Conservation (phyloP, 768 basidiomycete species). For the Neoboletus magnificus region DNA sequence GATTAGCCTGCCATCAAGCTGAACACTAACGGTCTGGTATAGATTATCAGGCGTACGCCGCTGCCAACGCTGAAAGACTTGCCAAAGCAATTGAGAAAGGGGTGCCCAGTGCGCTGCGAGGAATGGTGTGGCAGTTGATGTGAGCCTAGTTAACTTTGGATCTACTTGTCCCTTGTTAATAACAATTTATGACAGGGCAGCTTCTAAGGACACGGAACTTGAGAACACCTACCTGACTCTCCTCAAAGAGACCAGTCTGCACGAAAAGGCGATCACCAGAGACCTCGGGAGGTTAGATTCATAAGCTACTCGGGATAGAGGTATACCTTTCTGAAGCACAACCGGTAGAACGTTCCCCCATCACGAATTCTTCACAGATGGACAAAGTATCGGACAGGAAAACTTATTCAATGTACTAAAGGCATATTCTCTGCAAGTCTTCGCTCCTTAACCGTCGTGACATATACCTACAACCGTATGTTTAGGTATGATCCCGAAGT, state of each 20-base stretch:
- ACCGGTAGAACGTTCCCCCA: slow-evolving; percentile 84
- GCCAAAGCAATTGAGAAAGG: slow-evolving; percentile 90
- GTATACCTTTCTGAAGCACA: slow-evolving; percentile 10
- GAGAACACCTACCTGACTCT: slow-evolving; percentile 80
- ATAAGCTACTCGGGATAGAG: background rate
- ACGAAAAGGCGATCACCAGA: slow-evolving; percentile 92
- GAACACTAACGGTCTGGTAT: slow-evolving; percentile 4
- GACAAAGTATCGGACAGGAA: slow-evolving; percentile 93
- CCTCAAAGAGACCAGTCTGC: slow-evolving; percentile 77
- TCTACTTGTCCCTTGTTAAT: slow-evolving; percentile 11
- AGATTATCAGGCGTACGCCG: slow-evolving; percentile 90
- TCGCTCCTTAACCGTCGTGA: background rate
- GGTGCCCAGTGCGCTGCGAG: slow-evolving; percentile 82
- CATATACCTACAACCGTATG: slow-evolving; percentile 5
- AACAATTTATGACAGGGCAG: slow-evolving; percentile 56
- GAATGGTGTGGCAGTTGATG: slow-evolving; percentile 98
- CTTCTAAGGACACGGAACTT: slow-evolving; percentile 86
- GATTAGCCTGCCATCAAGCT: background rate
- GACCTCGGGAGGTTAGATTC: slow-evolving; percentile 75
- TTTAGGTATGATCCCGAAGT: slow-evolving; percentile 84
- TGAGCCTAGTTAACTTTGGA: slow-evolving; percentile 33
- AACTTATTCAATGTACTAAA: slow-evolving; percentile 97
- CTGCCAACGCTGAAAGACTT: slow-evolving; percentile 71
- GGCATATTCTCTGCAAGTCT: slow-evolving; percentile 85
- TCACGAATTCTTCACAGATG: slow-evolving; percentile 93